Base-by-base conservation (phyloP, 1,284 basidiomycete genomes). In the Amylostereum areolatum region DNA sequence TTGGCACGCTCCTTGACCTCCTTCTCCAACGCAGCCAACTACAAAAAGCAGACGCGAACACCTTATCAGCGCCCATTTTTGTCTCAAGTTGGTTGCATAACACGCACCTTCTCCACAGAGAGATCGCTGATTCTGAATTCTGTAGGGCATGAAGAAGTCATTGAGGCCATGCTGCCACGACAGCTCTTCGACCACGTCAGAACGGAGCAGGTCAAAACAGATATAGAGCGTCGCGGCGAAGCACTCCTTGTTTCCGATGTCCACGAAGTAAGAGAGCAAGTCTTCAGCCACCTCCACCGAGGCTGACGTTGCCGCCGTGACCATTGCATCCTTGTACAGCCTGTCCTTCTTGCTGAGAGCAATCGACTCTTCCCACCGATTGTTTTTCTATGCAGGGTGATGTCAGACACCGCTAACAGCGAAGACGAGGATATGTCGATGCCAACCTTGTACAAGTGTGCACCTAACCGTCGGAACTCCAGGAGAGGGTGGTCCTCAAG, bases 171-270 rank as follows among this genome's bases (percentile, higher is more conserved):
- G 87, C 63, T 92, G 85, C 97, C 97, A 99, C 55, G 89, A 91
- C 36, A 97, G 71, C 69, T 98, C 96, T 68, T 95, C 90, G 32
- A 97, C 92, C 51, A 95, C 72, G 66, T 99, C 97, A 1, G 92
- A 80, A 37, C 91, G 82, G 47, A 99, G 71, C 10, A 97, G 75
- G 67, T 99, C 95, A 72, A 95, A 99, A 72, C 92, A 96, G 36
- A 90, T 80, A 61, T 84, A 97, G 35, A 97, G 79, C 59, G 89
- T 77, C 1, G 92, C 93, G 0, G 93, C 87, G 67, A 97, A 98
- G 68, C 92, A 96, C 67, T 99, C 97, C 72, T 94, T 96, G 78
- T 96, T 97, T 36, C 97, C 97, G 55, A 99, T 97, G 65, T 93
- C 89, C 56, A 97, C 92, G 63, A 94, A 95, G 73, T 95, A 99